These are phyloP conservation scores for Kuraishia hungarica DNA, from an alignment of 805 yeast species.

Conservation along the genomic window DNA sequence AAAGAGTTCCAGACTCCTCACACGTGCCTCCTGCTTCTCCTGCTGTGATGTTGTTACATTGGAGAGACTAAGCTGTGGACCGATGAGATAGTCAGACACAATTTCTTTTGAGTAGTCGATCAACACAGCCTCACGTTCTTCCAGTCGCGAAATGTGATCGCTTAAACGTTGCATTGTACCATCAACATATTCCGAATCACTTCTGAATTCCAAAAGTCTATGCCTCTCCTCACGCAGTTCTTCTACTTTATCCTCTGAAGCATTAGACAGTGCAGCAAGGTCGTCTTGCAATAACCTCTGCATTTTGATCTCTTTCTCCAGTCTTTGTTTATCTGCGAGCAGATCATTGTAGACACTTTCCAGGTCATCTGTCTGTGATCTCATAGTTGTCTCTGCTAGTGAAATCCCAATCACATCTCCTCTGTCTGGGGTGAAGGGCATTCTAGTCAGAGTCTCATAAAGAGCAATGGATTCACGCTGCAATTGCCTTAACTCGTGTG, in stretches of 20 bases:
- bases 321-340: background rate
- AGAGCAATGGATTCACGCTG: slow-evolving; percentile 12
- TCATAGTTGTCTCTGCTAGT: slow-evolving; percentile 12
- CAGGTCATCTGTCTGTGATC: slow-evolving; percentile 7
- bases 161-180: background rate
- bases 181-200: background rate
- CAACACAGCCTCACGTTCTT: slow-evolving; percentile 13
- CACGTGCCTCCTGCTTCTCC: slow-evolving; percentile 11
- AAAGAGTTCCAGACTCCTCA: slow-evolving; percentile 17
- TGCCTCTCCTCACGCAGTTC: background rate
- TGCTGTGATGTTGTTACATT: slow-evolving; percentile 9
- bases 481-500: slow-evolving; percentile 1
- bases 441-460: slow-evolving; percentile 13
- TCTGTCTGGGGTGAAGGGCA: slow-evolving; percentile 20
- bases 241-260: background rate
- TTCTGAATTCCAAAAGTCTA: background rate
- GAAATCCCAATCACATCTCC: slow-evolving; percentile 19
- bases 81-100: slow-evolving; percentile 18
- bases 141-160: background rate
- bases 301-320: slow-evolving; percentile 3
- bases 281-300: slow-evolving; percentile 4
- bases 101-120: slow-evolving; percentile 16
- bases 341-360: slow-evolving; percentile 3
- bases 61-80: slow-evolving; percentile 15
- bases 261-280: slow-evolving; percentile 1